Evolutionary conservation across 306 rosid species (phyloP).

Genomic region (Hippophae gyantsensis): DNA sequence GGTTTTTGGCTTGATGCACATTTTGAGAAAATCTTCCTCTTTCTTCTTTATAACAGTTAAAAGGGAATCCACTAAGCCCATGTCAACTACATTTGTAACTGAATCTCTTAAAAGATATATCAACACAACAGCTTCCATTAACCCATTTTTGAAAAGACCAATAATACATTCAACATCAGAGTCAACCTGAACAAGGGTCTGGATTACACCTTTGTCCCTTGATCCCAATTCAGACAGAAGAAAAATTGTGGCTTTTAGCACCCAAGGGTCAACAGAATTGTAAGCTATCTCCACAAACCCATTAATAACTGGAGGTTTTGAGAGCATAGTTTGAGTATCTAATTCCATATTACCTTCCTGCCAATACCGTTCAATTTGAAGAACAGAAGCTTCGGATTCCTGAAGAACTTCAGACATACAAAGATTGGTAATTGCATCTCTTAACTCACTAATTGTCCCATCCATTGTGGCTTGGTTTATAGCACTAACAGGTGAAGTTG

Average conservation of each 20-base stretch:
- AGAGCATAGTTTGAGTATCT: conserved; percentile 49
- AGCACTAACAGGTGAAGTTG: conserved; percentile 57
- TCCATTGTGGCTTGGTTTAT: conserved; percentile 52
- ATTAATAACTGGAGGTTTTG: conserved; percentile 61
- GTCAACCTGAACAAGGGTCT: conserved; percentile 68
- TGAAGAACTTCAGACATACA: conserved; percentile 62
- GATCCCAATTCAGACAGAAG: conserved; percentile 68
- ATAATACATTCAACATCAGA: conserved; percentile 70
- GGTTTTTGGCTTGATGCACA: conserved; percentile 59
- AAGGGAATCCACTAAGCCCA: conserved; percentile 49
- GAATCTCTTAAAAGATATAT: conserved; percentile 56
- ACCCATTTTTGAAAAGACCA: conserved; percentile 65
- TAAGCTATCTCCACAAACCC: conserved; percentile 77
- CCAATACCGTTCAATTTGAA: conserved; percentile 65
- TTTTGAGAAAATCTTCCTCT: conserved; percentile 42
- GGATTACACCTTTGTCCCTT: conserved; percentile 52
- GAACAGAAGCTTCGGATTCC: conserved; percentile 78
- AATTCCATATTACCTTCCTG: conserved; percentile 45
- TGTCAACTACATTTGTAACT: conserved; percentile 29
- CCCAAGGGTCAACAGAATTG: conserved; percentile 58
- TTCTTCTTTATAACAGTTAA: conserved; percentile 39
- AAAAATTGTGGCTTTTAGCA: conserved; percentile 60
- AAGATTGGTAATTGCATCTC: conserved; percentile 50
- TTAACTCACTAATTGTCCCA: conserved; percentile 45
- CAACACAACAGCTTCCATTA: conserved; percentile 69